Evolutionary conservation across 257 asterid species (phyloP).

Genomic region (Fraxinus pennsylvanica): DNA sequence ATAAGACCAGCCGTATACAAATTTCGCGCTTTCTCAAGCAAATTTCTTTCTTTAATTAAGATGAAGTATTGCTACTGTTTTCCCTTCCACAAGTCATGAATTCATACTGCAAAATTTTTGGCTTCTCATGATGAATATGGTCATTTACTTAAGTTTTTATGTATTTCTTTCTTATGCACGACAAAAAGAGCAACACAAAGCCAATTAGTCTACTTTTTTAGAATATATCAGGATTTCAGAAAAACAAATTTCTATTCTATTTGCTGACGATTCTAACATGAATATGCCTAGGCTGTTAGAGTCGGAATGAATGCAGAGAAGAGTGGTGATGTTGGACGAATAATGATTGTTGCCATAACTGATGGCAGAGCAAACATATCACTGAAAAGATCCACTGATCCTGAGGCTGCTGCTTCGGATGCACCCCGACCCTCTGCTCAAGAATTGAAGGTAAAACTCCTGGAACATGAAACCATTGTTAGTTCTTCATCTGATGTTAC

Average conservation of each 20-base stretch:
- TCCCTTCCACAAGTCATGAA: not conserved
- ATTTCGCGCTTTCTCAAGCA: not conserved
- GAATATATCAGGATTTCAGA: not conserved
- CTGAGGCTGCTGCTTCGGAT: conserved; percentile 69
- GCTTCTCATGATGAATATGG: not conserved
- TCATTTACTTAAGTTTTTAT: not conserved
- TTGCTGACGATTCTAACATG: not conserved
- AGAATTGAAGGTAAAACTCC: conserved; percentile 67
- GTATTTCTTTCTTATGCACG: not conserved
- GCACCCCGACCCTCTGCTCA: conserved; percentile 80
- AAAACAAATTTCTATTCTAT: not conserved
- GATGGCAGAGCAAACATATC: conserved; percentile 98
- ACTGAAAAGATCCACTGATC: conserved; percentile 84
- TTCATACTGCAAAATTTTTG: not conserved
- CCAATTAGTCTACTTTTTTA: not conserved
- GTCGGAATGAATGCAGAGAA: conserved; percentile 97
- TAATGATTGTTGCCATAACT: conserved; percentile 93
- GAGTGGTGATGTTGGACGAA: conserved; percentile 96
- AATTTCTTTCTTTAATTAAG: not conserved
- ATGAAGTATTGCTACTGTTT: not conserved
- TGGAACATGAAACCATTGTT: not conserved
- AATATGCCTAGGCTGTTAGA: conserved; percentile 74
- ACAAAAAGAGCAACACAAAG: not conserved
- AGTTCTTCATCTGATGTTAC: not conserved
- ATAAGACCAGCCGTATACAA: not conserved